phyloP scores from a whole-genome alignment of 352 stramenopile genomes.

The Vaucheria bursata region DNA sequence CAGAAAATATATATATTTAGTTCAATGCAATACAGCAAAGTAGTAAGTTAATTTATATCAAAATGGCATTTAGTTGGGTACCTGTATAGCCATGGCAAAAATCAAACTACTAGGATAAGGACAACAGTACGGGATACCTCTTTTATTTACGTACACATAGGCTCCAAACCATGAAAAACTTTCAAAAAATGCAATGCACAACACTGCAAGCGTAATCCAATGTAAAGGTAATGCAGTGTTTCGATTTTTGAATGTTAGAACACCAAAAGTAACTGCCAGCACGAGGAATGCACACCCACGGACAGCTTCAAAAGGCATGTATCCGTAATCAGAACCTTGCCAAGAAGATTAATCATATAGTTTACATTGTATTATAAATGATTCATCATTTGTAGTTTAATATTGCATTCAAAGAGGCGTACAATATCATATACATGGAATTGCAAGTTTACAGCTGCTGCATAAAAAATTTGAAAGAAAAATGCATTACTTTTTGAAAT shows the following conservation, averaged over 20 bases:
- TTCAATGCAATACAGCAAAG: too few species aligned
- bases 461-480: not conserved
- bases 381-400: not conserved
- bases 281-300: conserved; percentile 57
- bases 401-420: not conserved
- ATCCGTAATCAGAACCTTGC: conserved; percentile 30
- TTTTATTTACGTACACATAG: conserved; percentile 69
- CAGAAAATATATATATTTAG: too few species aligned
- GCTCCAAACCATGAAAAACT: conserved; percentile 62
- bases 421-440: not conserved
- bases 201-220: conserved; percentile 65
- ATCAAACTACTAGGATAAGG: conserved; percentile 72
- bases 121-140: conserved; percentile 63
- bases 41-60: too few species aligned
- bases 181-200: conserved; percentile 61
- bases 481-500: too few species aligned
- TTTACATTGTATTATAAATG: too few species aligned
- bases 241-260: conserved; percentile 62
- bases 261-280: conserved; percentile 65
- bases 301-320: conserved; percentile 40
- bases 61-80: too few species aligned
- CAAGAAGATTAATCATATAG: too few species aligned
- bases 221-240: conserved; percentile 65
- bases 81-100: conserved; percentile 62
- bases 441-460: too few species aligned